These are phyloP conservation scores for Rubia peregrina DNA, from an alignment of 305 asterid genomes.

Conservation along the genomic window DNA sequence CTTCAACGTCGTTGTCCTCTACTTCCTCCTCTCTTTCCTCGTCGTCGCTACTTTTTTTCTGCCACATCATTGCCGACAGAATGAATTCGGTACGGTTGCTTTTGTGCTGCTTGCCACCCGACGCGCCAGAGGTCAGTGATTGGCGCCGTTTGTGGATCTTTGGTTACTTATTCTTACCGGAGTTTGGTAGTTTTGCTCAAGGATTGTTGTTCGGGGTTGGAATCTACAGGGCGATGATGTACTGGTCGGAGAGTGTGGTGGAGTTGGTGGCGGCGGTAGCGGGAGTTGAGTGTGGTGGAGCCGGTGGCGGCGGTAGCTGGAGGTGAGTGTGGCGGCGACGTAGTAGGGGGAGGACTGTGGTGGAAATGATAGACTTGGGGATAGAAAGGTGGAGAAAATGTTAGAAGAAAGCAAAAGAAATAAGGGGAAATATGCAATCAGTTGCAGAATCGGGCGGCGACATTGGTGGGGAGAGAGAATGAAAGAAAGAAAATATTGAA, in stretches of 20 bases:
- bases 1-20: not conserved
- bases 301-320: not conserved
- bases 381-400: not conserved
- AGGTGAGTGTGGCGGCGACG: too few species aligned
- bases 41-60: not conserved
- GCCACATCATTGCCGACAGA: not conserved
- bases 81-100: not conserved
- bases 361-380: not conserved
- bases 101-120: not conserved
- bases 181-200: not conserved
- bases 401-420: too few species aligned
- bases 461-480: too few species aligned
- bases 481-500: too few species aligned
- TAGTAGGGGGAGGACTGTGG: not conserved
- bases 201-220: not conserved
- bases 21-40: not conserved
- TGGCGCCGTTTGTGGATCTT: not conserved
- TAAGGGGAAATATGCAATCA: too few species aligned
- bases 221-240: not conserved
- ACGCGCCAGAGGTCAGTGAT: too few species aligned
- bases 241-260: conserved; percentile 1
- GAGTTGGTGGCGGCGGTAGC: not conserved
- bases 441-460: too few species aligned
- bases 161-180: not conserved
- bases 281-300: not conserved